phyloP scores from a whole-genome alignment of 129 eudicot genomes.

The Tagetes erecta region DNA sequence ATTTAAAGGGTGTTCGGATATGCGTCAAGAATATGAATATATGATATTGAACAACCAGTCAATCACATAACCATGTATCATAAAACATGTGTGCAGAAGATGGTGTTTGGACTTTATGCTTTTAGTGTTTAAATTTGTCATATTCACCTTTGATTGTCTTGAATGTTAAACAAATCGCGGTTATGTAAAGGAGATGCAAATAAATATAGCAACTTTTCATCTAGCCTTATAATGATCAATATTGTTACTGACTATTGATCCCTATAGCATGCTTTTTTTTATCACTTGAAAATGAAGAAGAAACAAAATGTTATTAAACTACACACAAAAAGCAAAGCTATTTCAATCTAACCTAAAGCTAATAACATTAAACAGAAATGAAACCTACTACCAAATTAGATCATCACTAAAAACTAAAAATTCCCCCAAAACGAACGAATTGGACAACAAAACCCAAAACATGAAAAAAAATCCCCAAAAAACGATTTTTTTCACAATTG shows the following conservation, averaged over 20 bases:
- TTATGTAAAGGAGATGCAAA: background rate
- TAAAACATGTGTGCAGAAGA: constrained; percentile 7
- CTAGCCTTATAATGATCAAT: background rate
- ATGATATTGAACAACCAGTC: background rate
- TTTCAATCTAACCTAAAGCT: constrained; percentile 20
- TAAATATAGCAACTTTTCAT: background rate
- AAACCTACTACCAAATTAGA: constrained; percentile 16
- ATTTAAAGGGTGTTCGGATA: background rate
- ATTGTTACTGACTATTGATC: background rate
- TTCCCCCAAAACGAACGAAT: background rate
- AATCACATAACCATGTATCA: background rate
- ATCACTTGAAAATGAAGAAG: constrained; percentile 28
- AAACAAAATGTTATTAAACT: constrained; percentile 12
- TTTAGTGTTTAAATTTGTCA: background rate
- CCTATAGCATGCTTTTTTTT: background rate
- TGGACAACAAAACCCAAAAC: background rate
- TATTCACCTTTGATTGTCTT: background rate
- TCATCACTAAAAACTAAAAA: constrained; percentile 18
- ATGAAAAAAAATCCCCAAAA: background rate
- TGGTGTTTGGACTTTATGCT: constrained; percentile 6
- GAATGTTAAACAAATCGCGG: background rate
- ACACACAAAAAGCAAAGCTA: constrained; percentile 22
- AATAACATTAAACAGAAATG: constrained; percentile 16
- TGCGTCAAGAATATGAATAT: constrained; percentile 13
- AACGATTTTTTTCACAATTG: background rate